Conservation (phyloP, 2,329 filamentous ascomycete species). For the Bipolaris cookei region DNA sequence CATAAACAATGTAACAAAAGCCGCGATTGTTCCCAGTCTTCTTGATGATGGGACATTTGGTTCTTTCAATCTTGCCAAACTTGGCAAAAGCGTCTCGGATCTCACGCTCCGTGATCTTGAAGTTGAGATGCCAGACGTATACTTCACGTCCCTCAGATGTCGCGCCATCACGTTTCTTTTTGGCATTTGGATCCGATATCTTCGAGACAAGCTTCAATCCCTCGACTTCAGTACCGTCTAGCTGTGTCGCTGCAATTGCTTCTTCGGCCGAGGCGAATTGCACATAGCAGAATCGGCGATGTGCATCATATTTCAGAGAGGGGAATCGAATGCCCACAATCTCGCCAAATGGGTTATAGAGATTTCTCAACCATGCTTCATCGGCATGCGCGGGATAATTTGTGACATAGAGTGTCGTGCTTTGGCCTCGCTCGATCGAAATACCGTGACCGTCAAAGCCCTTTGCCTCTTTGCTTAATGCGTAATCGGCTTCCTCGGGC, state of each 20-base stretch:
- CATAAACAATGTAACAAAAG: constrained; percentile 80
- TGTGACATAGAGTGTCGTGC: constrained; percentile 84
- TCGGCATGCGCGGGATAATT: constrained; percentile 85
- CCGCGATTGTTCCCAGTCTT: constrained; percentile 74
- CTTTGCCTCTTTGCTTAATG: constrained; percentile 81
- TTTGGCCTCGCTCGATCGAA: constrained; percentile 73
- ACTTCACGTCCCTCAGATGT: constrained; percentile 88
- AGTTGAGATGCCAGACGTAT: constrained; percentile 83
- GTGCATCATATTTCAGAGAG: constrained; percentile 85
- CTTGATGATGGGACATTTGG: constrained; percentile 71
- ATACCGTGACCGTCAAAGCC: constrained; percentile 76
- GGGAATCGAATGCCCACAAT: constrained; percentile 88
- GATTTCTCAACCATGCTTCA: constrained; percentile 69
- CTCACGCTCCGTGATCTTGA: constrained; percentile 76
- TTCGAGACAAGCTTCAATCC: constrained; percentile 74
- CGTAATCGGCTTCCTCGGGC: constrained; percentile 79
- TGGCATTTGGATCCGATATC: constrained; percentile 81
- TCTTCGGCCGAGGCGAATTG: constrained; percentile 71
- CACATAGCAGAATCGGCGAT: constrained; percentile 93
- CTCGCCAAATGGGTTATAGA: constrained; percentile 75
- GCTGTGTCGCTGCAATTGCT: constrained; percentile 64
- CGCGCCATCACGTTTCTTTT: constrained; percentile 79
- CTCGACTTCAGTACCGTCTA: constrained; percentile 73
- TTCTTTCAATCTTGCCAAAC: constrained; percentile 75
- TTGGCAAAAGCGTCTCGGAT: constrained; percentile 73